Evolutionary conservation across 129 eudicot species (phyloP).

Genomic region (Kitagawia praeruptora): DNA sequence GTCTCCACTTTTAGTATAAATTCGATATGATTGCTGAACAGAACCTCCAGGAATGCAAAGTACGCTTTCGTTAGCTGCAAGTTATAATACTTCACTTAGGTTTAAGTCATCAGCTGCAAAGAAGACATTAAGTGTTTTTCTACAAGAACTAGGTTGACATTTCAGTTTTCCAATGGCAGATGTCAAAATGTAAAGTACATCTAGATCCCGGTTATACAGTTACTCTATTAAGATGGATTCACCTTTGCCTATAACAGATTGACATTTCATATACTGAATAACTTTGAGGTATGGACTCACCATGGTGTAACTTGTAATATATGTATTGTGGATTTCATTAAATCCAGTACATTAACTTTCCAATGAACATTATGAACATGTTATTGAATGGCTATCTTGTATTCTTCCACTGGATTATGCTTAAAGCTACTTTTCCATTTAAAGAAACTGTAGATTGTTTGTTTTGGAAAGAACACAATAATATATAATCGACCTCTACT

Average conservation of each 20-base stretch:
- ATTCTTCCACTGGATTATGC: background rate
- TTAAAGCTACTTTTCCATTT: background rate
- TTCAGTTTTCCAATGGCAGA: background rate
- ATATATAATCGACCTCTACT: background rate
- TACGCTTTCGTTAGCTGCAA: constrained; percentile 87
- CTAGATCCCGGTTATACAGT: background rate
- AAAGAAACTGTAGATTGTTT: background rate
- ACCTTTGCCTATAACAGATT: background rate
- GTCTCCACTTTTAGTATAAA: constrained; percentile 67
- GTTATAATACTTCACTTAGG: background rate
- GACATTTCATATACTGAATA: background rate
- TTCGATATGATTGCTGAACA: constrained; percentile 75
- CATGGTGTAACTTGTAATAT: background rate
- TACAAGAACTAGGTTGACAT: background rate
- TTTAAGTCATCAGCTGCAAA: background rate
- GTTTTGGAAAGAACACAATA: background rate
- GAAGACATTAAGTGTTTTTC: background rate
- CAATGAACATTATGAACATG: background rate
- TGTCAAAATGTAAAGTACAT: background rate
- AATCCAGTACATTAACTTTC: background rate
- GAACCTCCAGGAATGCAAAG: constrained; percentile 88
- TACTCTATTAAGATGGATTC: background rate
- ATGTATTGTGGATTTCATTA: background rate
- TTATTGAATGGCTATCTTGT: background rate
- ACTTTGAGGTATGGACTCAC: background rate